phyloP scores from a whole-genome alignment of 2,329 filamentous ascomycete species.

The Didymella arachidicola region DNA sequence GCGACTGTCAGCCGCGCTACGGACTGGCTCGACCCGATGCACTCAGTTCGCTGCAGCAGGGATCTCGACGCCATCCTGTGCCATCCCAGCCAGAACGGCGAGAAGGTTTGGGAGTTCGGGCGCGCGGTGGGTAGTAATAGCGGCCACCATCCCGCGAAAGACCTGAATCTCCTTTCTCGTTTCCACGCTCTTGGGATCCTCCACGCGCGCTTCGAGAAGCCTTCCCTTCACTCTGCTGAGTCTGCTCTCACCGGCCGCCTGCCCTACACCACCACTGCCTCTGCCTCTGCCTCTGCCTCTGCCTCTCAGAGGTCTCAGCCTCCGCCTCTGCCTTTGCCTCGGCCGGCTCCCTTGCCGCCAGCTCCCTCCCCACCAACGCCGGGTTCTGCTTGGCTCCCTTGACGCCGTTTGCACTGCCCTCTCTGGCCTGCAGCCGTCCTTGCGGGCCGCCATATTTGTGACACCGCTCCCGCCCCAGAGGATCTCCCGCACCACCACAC shows the following conservation, averaged over 20 bases:
- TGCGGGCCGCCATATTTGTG: slow-evolving; percentile 44
- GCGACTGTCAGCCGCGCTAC: slow-evolving; percentile 21
- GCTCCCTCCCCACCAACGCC: slow-evolving; percentile 18
- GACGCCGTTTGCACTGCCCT: slow-evolving; percentile 21
- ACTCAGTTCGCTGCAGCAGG: slow-evolving; percentile 35
- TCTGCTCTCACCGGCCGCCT: slow-evolving; percentile 3
- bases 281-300: neutral
- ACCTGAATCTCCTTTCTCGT: slow-evolving; percentile 47
- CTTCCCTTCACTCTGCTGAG: slow-evolving; percentile 24
- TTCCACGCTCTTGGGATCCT: slow-evolving; percentile 44
- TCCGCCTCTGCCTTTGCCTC: neutral
- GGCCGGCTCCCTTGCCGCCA: slow-evolving; percentile 2
- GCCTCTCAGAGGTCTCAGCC: slow-evolving; percentile 1
- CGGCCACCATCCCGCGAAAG: slow-evolving; percentile 40
- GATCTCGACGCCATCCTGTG: slow-evolving; percentile 10
- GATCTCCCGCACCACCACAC: slow-evolving; percentile 34
- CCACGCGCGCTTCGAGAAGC: slow-evolving; percentile 45
- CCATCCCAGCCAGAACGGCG: slow-evolving; percentile 38
- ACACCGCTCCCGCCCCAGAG: slow-evolving; percentile 40
- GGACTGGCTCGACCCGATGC: slow-evolving; percentile 33
- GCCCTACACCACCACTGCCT: slow-evolving; percentile 1
- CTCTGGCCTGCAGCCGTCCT: slow-evolving; percentile 45
- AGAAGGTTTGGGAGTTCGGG: slow-evolving; percentile 38
- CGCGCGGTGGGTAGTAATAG: slow-evolving; percentile 42
- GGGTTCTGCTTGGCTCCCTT: slow-evolving; percentile 11